Base-by-base conservation (phyloP, 148 eudicot genomes). In the Pouteria glomerata region DNA sequence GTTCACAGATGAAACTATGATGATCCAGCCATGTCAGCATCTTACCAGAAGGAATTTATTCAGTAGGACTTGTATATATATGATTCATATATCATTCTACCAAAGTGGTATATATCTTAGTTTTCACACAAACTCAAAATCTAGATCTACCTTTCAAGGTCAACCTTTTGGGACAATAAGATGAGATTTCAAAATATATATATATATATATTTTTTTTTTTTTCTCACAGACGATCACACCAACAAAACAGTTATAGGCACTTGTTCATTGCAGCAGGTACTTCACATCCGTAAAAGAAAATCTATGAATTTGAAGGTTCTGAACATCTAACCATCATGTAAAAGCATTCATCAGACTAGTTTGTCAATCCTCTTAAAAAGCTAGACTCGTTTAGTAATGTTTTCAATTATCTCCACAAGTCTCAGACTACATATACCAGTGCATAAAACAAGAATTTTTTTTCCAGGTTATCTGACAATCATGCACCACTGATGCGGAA, bases 291-390 rank as follows among this genome's bases (percentile, higher is more conserved):
- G 2, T 15, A 11, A 2, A 57, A 57, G 61, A 39, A 39, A 39
- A n/a, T 10, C 5, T 10, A 39, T 39, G 34, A 57, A 26, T 8
- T 11, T 27, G 61, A 14, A 57, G 24, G 62, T 13, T 57, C 62
- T 27, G 18, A 57, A 31, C 37, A 30, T 31, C 35, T 27, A 30
- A 57, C 44, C 45, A 65, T 15, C 50, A 50, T 33, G 44, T 18
- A 51, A 68, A 66, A 6, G 39, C 42, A 68, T 68, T 52, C 45
- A 68, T 13, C 27, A 21, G 71, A 68, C 1, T 33, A 14, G 29
- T 39, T n/a, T 8, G n/a, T n/a, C 16, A 51, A 19, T 45, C 10
- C 41, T 29, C 42, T 68, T 30, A 31, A 3, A 2, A 4, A 10
- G 24, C 1, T 15, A 67, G 42, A 31, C 41, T 48, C 8, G 6